Evolutionary conservation across 1,284 basidiomycete species (phyloP), one percentile per base, ranked within the genome.

Genomic region (Fomitopsis pinicola): DNA sequence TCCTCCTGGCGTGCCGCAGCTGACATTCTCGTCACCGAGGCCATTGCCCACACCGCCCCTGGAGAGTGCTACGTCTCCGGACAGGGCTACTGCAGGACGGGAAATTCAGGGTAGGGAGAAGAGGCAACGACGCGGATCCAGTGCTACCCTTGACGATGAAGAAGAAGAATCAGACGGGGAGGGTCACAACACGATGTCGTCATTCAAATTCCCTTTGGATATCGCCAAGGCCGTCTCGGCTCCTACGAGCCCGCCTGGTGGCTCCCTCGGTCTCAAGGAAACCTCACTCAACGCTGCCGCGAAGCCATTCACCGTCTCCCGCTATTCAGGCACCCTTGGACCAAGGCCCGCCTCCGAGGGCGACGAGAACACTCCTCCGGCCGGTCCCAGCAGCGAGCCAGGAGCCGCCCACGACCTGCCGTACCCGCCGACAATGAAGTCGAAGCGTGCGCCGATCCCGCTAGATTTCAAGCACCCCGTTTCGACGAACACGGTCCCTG

Each of bases 391-490:
- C 40, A 61, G 64, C 50, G 61, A 55, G 10, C 61, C 62, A 7
- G 62, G 59, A 19, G 57, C 67, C 1, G 70, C 69, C 3, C 66
- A 68, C 33, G 72, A 74, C 58, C 67, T 79, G 52, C 75, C 76
- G 0, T 66, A 73, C 33, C 75, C 76, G 30, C 70, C 72, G 2
- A 61, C 74, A 9, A 67, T 73, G 42, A 86, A 81, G 70, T 71
- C 79, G 19, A 89, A 86, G 72, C 86, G 90, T 53, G 85, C 89
- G 10, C 90, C 91, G 2, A 86, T 92, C 58, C 89, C 89, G 9
- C 77, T 92, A 58, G 90, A 92, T 70, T 93, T 92, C 77, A 92
- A 85, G 69, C 87, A 90, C 66, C 80, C 88, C 33, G 76, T 85
- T 2, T 85, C 86, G 15, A 84, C 78, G 28, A 91, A 89, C 67